Evolutionary conservation across 108 stramenopile species (phyloP).

Genomic region (Phaeodactylum tricornutum): DNA sequence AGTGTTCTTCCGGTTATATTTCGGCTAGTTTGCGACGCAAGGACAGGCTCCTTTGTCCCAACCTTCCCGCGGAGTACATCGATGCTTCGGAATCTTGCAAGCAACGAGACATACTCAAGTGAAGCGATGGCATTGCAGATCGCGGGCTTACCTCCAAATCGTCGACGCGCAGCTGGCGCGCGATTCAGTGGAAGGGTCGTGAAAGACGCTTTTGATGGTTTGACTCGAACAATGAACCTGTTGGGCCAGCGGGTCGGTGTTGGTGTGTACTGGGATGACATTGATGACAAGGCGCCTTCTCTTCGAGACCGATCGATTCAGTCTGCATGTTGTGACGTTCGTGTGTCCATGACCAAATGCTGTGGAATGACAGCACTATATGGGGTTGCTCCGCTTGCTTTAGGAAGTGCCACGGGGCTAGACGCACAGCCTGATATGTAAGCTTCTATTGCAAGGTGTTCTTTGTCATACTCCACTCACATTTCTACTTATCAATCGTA

Average conservation of each 20-base stretch:
- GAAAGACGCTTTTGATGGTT: conserved; percentile 66
- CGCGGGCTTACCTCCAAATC: conserved; percentile 30
- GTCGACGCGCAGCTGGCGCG: conserved; percentile 19
- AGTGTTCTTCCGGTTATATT: conserved; percentile 45
- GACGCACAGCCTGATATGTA: conserved; percentile 55
- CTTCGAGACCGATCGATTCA: conserved; percentile 65
- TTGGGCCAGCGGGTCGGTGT: conserved; percentile 74
- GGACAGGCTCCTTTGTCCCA: conserved; percentile 60
- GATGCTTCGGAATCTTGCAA: conserved; percentile 55
- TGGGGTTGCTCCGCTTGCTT: conserved; percentile 57
- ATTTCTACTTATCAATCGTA: conserved; percentile 5
- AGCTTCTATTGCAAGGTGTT: conserved; percentile 12
- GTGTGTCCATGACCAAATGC: conserved; percentile 52
- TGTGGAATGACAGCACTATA: conserved; percentile 72
- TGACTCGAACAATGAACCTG: conserved; percentile 75
- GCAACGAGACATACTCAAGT: conserved; percentile 55
- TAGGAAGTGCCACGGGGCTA: conserved; percentile 54
- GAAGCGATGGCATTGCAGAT: conserved; percentile 53
- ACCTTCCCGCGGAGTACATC: conserved; percentile 52
- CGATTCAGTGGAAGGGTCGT: conserved; percentile 50
- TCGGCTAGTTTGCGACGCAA: conserved; percentile 71
- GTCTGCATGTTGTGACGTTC: conserved; percentile 57
- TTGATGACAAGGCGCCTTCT: conserved; percentile 40
- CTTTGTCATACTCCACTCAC: background rate
- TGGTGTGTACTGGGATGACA: conserved; percentile 73